A percentile compares a stretch with the other conserved stretches of the same genome.
These are phyloP conservation scores for Neurospora discreta DNA, from an alignment of 495 filamentous ascomycete genomes.

Conservation along the genomic window DNA sequence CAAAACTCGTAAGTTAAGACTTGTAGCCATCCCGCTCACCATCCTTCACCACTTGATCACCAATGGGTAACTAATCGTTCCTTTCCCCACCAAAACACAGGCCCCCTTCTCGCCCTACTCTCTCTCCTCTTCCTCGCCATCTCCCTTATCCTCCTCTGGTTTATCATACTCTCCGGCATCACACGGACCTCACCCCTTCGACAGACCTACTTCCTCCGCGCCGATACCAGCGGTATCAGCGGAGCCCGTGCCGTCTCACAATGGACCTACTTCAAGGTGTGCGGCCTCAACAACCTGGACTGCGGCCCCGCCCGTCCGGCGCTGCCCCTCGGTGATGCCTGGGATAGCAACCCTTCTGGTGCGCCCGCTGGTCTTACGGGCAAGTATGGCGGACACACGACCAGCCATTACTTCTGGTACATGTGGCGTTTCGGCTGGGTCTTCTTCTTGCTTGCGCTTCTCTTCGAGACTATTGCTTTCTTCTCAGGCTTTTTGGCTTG, in stretches of 20 bases:
- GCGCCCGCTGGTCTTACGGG: constrained; percentile 34
- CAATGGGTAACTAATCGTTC: neutral
- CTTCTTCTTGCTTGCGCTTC: constrained; percentile 60
- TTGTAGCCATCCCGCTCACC: neutral
- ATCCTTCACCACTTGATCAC: neutral
- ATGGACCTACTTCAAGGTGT: constrained; percentile 82
- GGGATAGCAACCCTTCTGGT: constrained; percentile 26
- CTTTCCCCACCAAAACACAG: constrained; percentile 7
- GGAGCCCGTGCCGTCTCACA: constrained; percentile 52
- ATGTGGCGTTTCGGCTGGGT: constrained; percentile 58
- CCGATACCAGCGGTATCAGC: constrained; percentile 57
- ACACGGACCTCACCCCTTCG: constrained; percentile 50
- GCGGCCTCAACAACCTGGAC: constrained; percentile 36
- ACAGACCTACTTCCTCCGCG: constrained; percentile 72
- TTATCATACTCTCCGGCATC: constrained; percentile 65
- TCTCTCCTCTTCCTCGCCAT: constrained; percentile 68
- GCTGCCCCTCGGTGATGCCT: constrained; percentile 39
- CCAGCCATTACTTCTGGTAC: constrained; percentile 39
- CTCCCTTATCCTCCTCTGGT: constrained; percentile 65
- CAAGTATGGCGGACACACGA: constrained; percentile 33
- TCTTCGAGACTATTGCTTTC: constrained; percentile 47
- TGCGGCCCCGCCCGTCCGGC: constrained; percentile 34
- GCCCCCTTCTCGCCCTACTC: constrained; percentile 29
- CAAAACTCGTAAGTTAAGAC: constrained; percentile 8
- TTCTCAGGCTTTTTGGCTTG: constrained; percentile 41